phyloP scores from a whole-genome alignment of 345 rosid species.

The Mercurialis annua region DNA sequence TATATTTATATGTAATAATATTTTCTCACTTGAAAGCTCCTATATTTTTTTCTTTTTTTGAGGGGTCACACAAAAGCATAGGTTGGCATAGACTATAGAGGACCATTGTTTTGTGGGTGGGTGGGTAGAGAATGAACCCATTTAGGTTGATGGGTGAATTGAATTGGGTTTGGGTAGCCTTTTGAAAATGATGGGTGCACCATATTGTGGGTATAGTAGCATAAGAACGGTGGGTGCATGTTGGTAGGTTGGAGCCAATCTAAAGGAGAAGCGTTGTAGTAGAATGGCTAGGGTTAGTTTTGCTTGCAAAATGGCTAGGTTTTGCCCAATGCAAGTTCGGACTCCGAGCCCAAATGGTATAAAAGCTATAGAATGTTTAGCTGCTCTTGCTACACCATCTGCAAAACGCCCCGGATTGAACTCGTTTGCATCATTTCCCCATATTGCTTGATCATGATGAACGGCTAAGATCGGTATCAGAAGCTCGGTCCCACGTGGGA shows the following conservation, averaged over 20 bases:
- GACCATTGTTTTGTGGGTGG: neutral
- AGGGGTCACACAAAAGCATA: slow-evolving; percentile 7
- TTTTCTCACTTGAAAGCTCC: neutral
- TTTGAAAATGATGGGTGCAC: slow-evolving; percentile 58
- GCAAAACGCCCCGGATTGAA: slow-evolving; percentile 65
- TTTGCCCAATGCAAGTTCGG: slow-evolving; percentile 70
- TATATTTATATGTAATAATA: neutral
- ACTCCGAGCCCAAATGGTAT: slow-evolving; percentile 62
- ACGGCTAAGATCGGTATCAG: slow-evolving; percentile 41
- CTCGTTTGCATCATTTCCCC: slow-evolving; percentile 63
- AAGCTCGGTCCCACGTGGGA: slow-evolving; percentile 49
- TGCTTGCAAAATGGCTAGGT: slow-evolving; percentile 55
- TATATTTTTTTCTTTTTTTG: slow-evolving; percentile 4
- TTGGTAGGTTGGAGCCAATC: slow-evolving; percentile 43
- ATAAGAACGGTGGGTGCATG: slow-evolving; percentile 49
- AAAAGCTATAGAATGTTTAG: slow-evolving; percentile 49
- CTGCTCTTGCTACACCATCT: slow-evolving; percentile 59
- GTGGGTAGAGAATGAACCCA: neutral
- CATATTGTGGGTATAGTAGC: slow-evolving; percentile 52
- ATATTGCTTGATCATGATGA: slow-evolving; percentile 49
- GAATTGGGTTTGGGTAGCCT: slow-evolving; percentile 21
- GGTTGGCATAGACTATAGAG: neutral
- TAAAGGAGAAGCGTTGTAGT: slow-evolving; percentile 37
- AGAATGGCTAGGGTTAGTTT: slow-evolving; percentile 40
- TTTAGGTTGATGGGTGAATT: slow-evolving; percentile 15